Conservation (phyloP, 2,329 filamentous ascomycete genomes). For the Tolypocladium sp. region DNA sequence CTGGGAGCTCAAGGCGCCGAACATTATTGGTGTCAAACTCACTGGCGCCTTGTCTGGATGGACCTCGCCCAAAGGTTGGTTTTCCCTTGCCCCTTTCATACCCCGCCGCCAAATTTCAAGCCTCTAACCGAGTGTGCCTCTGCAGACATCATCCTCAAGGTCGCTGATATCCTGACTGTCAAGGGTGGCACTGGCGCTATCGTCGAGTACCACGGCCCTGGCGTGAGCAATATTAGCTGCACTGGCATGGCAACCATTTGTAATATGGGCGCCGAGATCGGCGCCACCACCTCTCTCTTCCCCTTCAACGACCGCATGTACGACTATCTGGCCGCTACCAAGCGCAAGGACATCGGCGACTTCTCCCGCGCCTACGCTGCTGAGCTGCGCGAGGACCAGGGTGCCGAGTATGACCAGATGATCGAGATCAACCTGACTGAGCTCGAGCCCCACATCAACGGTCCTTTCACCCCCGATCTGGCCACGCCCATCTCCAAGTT, state of each 20-base stretch:
- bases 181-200: constrained; percentile 89
- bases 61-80: constrained; percentile 67
- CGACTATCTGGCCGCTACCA: constrained; percentile 87
- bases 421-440: constrained; percentile 84
- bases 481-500: constrained; percentile 89
- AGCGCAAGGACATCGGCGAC: constrained; percentile 83
- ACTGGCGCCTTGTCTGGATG: constrained; percentile 79
- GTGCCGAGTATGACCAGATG: constrained; percentile 80
- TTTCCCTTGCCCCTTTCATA: not conserved
- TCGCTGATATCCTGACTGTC: constrained; percentile 86
- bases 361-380: constrained; percentile 76
- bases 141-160: constrained; percentile 75
- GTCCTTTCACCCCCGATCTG: constrained; percentile 91
- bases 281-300: constrained; percentile 92
- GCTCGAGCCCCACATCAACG: constrained; percentile 94
- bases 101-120: not conserved
- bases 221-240: constrained; percentile 78
- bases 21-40: constrained; percentile 76
- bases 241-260: constrained; percentile 90
- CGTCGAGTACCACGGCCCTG: constrained; percentile 76
- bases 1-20: constrained; percentile 95
- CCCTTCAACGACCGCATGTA: constrained; percentile 89
- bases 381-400: constrained; percentile 54
- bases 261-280: constrained; percentile 88
- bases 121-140: not conserved